Base-by-base conservation (phyloP, 2,329 filamentous ascomycete genomes). In the Colletotrichum brevisporum region DNA sequence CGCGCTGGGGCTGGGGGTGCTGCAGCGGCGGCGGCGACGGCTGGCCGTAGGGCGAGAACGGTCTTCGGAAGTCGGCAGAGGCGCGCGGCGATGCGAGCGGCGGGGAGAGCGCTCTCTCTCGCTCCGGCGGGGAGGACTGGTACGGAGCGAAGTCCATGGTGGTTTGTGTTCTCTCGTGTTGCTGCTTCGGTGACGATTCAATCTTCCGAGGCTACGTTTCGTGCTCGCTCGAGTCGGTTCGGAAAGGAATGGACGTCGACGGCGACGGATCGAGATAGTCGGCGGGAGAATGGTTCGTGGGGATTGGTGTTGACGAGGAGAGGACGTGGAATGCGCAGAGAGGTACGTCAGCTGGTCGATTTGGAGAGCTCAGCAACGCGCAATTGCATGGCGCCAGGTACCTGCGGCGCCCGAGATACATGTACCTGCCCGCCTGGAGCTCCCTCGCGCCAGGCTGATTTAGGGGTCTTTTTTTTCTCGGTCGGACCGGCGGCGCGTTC, bases 61-160 rank as follows among this genome's bases (percentile, higher is more conserved):
- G 80, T 72, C 83, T 84, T 59, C 80, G 81, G 84, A 90, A 81
- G 78, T 83, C 82, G 66, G 79, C 77, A n/a, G 92, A 88, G 73
- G 85, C 80, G 73, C 83, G 89, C 24, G 88, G 88, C 31, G 87
- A 89, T 10, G 82, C 75, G 64, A 79, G 82, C 12, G 90, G 87
- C 60, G 94, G 94, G 21, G 94, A 97, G 78, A 94, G 87, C 60
- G 92, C 90, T 76, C 95, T 93, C 74, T 90, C 89, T 75, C 92
- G 88, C 83, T 98, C 95, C 10, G 96, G 96, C 16, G 92, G 92
- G 56, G 92, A 92, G 80, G 95, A 95, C 84, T 98, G 96, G 83
- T 98, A 99, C 45, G 96, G 96, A 53, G 96, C 96, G 80, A 98
- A 99, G 84, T 98, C 93, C 93, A 96, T 96, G 64, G 75, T 83